Evolutionary conservation across 306 rosid genomes (phyloP), one percentile per base, ranked within the genome.

Genomic region (Mimosa bimucronata): DNA sequence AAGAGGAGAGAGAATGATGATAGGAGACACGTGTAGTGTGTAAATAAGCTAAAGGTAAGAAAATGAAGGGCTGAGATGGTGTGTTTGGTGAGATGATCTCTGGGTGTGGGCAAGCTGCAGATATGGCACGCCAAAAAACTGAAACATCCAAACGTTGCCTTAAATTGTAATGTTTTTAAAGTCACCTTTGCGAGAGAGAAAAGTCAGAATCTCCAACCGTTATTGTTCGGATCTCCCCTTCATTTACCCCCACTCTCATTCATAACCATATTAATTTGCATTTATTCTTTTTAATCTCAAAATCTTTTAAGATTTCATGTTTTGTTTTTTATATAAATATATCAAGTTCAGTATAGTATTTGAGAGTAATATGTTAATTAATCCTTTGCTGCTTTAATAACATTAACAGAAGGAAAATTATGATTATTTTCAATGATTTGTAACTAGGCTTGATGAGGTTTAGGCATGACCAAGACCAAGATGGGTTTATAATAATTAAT

Each of bases 1-100:
- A 19, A 52, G 26, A 21, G 29, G 2, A 55, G 28, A 6, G 8
- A n/a, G 31, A 3, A 23, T 23, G 65, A 89, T 83, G 81, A 83
- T 74, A 80, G 88, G 85, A 64, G 74, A 84, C 95, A 94, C 97
- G 91, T 94, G 98, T 86, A 82, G 44, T 42, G 65, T 37, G 72
- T 57, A 26, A 91, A 89, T 91, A 62, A 80, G 46, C 23, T 12
- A 80, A 85, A 74, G 89, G 83, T 82, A 81, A 28, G 83, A 11
- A 9, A 75, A 73, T 91, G 79, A 79, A 92, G 86, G 97, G 94
- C 64, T 72, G 60, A 10, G 97, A 94, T 94, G 78, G n/a, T 11
- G 31, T 58, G 60, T 61, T 76, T 50, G 74, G 83, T 81, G 83
- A 81, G 77, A 80, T 73, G 85, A 88, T 90, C 89, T 84, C 86